These are phyloP conservation scores for Diaporthe amygdali DNA, from an alignment of 2,329 filamentous ascomycete species.

Conservation along the genomic window DNA sequence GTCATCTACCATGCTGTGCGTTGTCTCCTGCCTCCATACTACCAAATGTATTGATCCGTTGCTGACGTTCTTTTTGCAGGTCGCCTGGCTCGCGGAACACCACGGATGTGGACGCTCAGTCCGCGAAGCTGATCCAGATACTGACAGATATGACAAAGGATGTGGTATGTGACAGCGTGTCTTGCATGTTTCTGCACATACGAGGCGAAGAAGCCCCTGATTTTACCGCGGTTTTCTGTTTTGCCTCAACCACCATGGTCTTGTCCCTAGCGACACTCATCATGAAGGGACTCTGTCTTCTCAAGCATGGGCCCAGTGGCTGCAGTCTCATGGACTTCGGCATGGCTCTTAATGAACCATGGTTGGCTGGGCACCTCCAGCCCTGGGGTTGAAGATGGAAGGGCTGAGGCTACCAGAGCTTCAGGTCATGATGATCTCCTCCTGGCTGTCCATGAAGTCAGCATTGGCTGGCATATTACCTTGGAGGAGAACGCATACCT, in stretches of 20 bases:
- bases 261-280: neutral
- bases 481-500: neutral
- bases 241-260: neutral
- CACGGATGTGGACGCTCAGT: neutral
- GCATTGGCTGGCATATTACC: no score
- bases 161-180: slow-evolving; percentile 2
- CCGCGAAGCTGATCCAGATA: neutral
- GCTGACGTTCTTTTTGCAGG: neutral
- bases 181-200: neutral
- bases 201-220: neutral
- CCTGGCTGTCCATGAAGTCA: neutral
- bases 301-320: neutral
- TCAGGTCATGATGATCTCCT: neutral
- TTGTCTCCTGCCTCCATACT: neutral
- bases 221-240: neutral
- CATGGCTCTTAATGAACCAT: no score
- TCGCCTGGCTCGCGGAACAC: neutral
- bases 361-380: no score
- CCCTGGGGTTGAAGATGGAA: no score
- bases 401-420: neutral
- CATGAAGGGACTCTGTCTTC: neutral
- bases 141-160: neutral
- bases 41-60: neutral
- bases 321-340: no score
- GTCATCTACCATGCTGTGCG: neutral